phyloP scores from a whole-genome alignment of 441 rosid genomes.

The Pelargonium fulgidum region DNA sequence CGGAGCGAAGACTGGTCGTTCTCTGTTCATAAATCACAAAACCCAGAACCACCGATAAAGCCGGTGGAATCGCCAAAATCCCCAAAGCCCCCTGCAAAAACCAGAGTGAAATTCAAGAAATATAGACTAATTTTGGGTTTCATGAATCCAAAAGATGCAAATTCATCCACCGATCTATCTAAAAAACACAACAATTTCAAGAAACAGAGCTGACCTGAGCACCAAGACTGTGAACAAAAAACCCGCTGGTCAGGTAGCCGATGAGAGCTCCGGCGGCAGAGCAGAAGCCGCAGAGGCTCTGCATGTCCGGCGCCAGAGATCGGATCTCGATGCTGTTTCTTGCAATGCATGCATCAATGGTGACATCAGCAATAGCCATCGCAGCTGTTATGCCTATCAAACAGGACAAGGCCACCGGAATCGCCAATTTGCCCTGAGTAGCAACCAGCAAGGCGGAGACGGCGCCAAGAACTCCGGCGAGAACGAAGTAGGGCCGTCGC shows the following conservation, averaged over 20 bases:
- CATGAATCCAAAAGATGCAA: no score
- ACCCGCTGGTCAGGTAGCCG: slow-evolving; percentile 47
- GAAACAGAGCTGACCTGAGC: slow-evolving; percentile 42
- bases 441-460: slow-evolving; percentile 45
- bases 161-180: no score
- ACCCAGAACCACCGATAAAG: slow-evolving; percentile 47
- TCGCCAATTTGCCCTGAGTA: slow-evolving; percentile 38
- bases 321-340: slow-evolving; percentile 51
- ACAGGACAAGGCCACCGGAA: slow-evolving; percentile 47
- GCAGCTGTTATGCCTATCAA: slow-evolving; percentile 57
- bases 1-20: slow-evolving; percentile 24
- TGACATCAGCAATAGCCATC: slow-evolving; percentile 74
- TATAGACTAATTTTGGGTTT: no score
- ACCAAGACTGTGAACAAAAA: slow-evolving; percentile 61
- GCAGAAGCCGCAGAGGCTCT: slow-evolving; percentile 68
- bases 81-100: slow-evolving; percentile 49
- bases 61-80: slow-evolving; percentile 54
- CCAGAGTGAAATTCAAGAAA: neutral
- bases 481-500: slow-evolving; percentile 63
- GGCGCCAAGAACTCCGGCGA: slow-evolving; percentile 57
- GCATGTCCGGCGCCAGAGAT: slow-evolving; percentile 71
- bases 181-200: no score
- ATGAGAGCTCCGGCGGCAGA: slow-evolving; percentile 67
- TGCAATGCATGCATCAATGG: slow-evolving; percentile 82
- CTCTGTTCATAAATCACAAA: slow-evolving; percentile 55